Evolutionary conservation across 768 basidiomycete species (phyloP).

Genomic region (Hemileccinum rubropunctum): DNA sequence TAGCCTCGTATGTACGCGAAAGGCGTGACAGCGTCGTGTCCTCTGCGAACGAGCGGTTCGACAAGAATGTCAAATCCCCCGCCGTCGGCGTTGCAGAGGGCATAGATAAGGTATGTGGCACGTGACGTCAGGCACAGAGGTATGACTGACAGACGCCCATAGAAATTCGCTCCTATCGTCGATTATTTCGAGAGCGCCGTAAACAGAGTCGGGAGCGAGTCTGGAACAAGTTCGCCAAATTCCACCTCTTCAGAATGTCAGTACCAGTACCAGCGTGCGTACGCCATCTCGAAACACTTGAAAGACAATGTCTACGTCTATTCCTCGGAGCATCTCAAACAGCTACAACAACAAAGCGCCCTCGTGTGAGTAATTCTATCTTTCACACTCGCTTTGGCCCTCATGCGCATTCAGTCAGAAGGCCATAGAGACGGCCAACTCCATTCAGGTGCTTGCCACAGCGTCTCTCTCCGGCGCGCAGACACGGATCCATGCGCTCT

Average conservation of each 20-base stretch:
- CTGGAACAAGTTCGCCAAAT: conserved; percentile 43
- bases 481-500: conserved; percentile 54
- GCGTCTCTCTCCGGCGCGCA: conserved; percentile 55
- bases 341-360: conserved; percentile 62
- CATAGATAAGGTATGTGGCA: conserved; percentile 64
- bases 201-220: conserved; percentile 44
- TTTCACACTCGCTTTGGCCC: not conserved
- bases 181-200: conserved; percentile 66
- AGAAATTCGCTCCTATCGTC: conserved; percentile 75
- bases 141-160: conserved; percentile 9
- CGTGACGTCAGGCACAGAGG: conserved; percentile 13
- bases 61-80: conserved; percentile 62
- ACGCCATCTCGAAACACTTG: conserved; percentile 61
- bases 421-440: conserved; percentile 64
- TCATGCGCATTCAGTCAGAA: conserved; percentile 48
- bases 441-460: conserved; percentile 58
- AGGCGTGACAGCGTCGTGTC: conserved; percentile 53
- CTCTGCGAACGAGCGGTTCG: conserved; percentile 58
- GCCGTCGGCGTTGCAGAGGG: conserved; percentile 61
- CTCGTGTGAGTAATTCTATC: conserved; percentile 50
- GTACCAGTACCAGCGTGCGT: conserved; percentile 78
- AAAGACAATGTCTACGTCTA: conserved; percentile 61
- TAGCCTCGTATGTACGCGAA: conserved; percentile 57
- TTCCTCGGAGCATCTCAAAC: conserved; percentile 69
- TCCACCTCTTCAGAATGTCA: conserved; percentile 53